These are phyloP conservation scores for Forsythia suspensa DNA, from an alignment of 257 asterid species.

Conservation along the genomic window DNA sequence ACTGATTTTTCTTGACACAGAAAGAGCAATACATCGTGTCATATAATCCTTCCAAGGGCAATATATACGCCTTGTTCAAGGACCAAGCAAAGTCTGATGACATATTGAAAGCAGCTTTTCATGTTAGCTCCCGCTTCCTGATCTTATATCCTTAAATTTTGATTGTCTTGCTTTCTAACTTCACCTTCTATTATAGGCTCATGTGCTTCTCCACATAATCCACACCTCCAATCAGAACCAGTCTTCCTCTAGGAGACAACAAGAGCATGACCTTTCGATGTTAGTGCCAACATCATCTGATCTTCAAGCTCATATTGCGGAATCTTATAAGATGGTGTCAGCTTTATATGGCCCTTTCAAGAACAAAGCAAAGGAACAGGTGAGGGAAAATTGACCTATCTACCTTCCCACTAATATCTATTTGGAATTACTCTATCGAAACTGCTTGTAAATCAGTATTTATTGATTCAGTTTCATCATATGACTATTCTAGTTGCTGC, in stretches of 20 bases:
- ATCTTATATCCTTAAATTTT: slow-evolving; percentile 15
- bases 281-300: slow-evolving; percentile 49
- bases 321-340: slow-evolving; percentile 90
- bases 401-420: background rate
- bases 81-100: slow-evolving; percentile 97
- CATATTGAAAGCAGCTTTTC: slow-evolving; percentile 93
- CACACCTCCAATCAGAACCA: slow-evolving; percentile 50
- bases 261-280: slow-evolving; percentile 42
- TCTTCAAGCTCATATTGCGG: slow-evolving; percentile 74
- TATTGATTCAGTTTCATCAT: background rate
- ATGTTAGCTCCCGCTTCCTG: slow-evolving; percentile 53
- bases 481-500: background rate
- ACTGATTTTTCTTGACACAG: slow-evolving; percentile 43
- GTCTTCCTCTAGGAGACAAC: slow-evolving; percentile 37
- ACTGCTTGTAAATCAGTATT: background rate
- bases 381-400: slow-evolving; percentile 23
- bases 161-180: slow-evolving; percentile 28
- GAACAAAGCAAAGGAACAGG: slow-evolving; percentile 91
- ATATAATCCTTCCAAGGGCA: slow-evolving; percentile 81
- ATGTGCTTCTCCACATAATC: slow-evolving; percentile 84
- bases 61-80: slow-evolving; percentile 85
- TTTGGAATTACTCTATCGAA: slow-evolving; percentile 7
- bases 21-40: slow-evolving; percentile 81
- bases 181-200: slow-evolving; percentile 64
- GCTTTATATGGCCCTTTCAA: slow-evolving; percentile 90